Percentiles rank a stretch among this genome's conserved stretches.
These are phyloP conservation scores for Leptographium lundbergii DNA, from an alignment of 2,329 filamentous ascomycete species.

Conservation along the genomic window DNA sequence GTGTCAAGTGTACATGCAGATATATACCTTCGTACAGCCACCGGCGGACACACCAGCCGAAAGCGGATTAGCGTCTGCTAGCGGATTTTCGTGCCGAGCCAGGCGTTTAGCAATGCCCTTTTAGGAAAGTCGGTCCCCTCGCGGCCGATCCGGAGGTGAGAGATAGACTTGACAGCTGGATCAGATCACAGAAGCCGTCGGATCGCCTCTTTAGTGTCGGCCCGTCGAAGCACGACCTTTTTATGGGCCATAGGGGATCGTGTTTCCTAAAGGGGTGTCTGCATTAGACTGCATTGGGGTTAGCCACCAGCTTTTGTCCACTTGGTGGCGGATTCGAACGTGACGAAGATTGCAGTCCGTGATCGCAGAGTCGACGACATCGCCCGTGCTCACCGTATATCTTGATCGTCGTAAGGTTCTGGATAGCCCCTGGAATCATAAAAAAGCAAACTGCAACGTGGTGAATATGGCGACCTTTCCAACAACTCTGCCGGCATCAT, in stretches of 20 bases:
- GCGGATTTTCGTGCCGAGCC: not conserved
- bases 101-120: constrained; percentile 1
- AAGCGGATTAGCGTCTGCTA: not conserved
- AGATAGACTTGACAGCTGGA: too few relatives aligned
- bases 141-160: not conserved
- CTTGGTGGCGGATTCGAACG: too few relatives aligned
- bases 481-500: constrained; percentile 3
- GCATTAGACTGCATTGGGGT: too few relatives aligned
- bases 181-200: not conserved
- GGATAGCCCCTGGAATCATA: too few relatives aligned
- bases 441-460: not conserved
- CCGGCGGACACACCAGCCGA: not conserved
- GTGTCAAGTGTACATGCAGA: not conserved
- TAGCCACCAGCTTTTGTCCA: too few relatives aligned
- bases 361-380: not conserved
- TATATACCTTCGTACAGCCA: not conserved
- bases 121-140: constrained; percentile 1
- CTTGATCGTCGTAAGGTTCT: not conserved
- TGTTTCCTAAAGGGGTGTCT: not conserved
- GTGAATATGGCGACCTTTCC: not conserved
- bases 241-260: not conserved
- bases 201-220: not conserved
- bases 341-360: not conserved
- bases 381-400: not conserved
- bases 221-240: not conserved